Conservation (phyloP, 129 eudicot species). For the Escallonia rubra region DNA sequence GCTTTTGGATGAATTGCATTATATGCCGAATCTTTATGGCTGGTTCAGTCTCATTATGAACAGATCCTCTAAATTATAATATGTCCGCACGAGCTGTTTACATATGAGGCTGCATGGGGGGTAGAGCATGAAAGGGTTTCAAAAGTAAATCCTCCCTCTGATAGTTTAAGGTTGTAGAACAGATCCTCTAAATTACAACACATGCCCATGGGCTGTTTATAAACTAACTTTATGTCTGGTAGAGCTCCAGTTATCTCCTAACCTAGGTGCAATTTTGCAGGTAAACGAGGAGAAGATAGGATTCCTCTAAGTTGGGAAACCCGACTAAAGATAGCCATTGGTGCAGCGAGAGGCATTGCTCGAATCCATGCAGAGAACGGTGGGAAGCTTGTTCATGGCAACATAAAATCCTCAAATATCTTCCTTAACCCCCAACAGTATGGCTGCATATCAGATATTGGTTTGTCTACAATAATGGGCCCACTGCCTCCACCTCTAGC, state of each 20-base stretch:
- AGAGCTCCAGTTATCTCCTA: background rate
- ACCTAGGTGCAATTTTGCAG: constrained; percentile 22
- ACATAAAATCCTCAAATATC: constrained; percentile 83
- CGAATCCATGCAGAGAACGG: constrained; percentile 54
- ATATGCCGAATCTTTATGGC: no score
- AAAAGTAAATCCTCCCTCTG: no score
- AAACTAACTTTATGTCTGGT: no score
- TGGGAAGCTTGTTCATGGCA: constrained; percentile 86
- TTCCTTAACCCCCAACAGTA: constrained; percentile 59
- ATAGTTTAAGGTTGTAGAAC: no score
- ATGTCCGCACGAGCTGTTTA: no score
- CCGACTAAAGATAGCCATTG: constrained; percentile 67
- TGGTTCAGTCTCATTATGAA: no score
- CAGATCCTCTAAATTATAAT: no score
- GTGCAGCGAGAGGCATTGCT: constrained; percentile 92
- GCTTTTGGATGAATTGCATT: no score
- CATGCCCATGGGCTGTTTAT: no score
- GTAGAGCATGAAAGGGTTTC: no score
- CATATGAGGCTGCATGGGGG: no score
- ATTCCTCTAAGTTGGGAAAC: constrained; percentile 77
- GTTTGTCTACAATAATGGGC: constrained; percentile 77
- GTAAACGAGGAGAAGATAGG: constrained; percentile 69
- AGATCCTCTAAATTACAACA: no score
- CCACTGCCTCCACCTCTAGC: constrained; percentile 79
- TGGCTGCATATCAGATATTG: constrained; percentile 80